A percentile compares a stretch with the other conserved stretches of the same genome.
These are phyloP conservation scores for Sclerotinia trifoliorum DNA, from an alignment of 2,329 filamentous ascomycete genomes.

Conservation along the genomic window DNA sequence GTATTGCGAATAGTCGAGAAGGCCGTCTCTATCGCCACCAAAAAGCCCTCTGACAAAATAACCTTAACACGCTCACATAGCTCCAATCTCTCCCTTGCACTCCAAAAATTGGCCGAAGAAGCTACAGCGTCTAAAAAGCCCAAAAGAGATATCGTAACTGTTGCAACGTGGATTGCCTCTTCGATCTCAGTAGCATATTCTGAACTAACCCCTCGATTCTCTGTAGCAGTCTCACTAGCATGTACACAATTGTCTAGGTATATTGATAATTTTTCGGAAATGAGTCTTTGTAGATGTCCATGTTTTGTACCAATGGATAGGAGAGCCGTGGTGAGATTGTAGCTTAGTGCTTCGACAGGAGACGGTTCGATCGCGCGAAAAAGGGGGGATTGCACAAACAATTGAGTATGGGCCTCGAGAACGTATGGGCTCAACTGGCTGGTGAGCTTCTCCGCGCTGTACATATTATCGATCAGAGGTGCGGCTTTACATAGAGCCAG, in stretches of 20 bases:
- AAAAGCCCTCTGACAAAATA: conserved; percentile 79
- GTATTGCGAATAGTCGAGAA: conserved; percentile 87
- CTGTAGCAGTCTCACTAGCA: conserved; percentile 56
- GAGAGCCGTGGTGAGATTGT: conserved; percentile 75
- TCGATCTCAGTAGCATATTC: conserved; percentile 57
- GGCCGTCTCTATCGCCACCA: conserved; percentile 83
- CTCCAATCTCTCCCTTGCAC: conserved; percentile 66
- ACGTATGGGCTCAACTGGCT: conserved; percentile 80
- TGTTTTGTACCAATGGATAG: conserved; percentile 78
- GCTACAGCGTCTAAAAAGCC: conserved; percentile 86
- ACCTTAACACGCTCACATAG: conserved; percentile 70
- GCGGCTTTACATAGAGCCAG: conserved; percentile 89
- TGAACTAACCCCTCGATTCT: conserved; percentile 53
- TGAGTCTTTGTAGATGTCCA: conserved; percentile 62
- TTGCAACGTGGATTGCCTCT: conserved; percentile 67
- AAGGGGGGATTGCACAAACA: conserved; percentile 76
- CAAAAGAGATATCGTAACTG: conserved; percentile 78
- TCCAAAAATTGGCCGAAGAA: conserved; percentile 79
- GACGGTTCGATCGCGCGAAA: conserved; percentile 81
- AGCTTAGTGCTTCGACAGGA: conserved; percentile 81
- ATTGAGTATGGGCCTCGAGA: conserved; percentile 76
- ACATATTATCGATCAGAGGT: conserved; percentile 65
- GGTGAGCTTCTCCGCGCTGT: conserved; percentile 76
- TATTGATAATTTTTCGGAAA: conserved; percentile 64
- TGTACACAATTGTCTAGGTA: conserved; percentile 71